These are phyloP conservation scores for Rhizopus delemar DNA, from an alignment of 371 early-diverging fungal genomes.

Conservation along the genomic window DNA sequence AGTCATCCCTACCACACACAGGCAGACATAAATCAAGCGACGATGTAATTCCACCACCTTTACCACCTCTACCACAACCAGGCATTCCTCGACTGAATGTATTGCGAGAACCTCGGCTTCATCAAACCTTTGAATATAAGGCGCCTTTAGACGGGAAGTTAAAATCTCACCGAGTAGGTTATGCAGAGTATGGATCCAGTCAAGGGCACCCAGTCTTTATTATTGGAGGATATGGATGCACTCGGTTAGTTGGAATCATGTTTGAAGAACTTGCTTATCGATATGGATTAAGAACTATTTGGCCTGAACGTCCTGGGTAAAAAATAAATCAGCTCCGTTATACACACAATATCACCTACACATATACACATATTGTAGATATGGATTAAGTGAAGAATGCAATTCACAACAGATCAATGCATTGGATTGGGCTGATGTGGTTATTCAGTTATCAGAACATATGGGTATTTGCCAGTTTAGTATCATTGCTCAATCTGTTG, in stretches of 20 bases:
- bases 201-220: conserved; percentile 44
- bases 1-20: conserved; percentile 5
- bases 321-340: neutral
- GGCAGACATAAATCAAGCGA: conserved; percentile 6
- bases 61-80: conserved; percentile 2
- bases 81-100: conserved; percentile 30
- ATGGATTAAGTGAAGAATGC: conserved; percentile 51
- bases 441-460: conserved; percentile 47
- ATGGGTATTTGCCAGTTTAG: conserved; percentile 34
- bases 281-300: conserved; percentile 41
- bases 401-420: conserved; percentile 40
- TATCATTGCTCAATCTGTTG: conserved; percentile 54
- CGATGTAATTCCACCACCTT: neutral
- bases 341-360: neutral
- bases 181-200: conserved; percentile 47
- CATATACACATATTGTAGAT: conserved; percentile 22
- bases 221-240: conserved; percentile 54
- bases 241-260: conserved; percentile 52
- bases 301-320: conserved; percentile 59
- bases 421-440: conserved; percentile 51
- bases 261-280: conserved; percentile 48
- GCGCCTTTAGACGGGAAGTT: conserved; percentile 20
- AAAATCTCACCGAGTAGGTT: conserved; percentile 42
- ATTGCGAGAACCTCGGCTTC: conserved; percentile 39
- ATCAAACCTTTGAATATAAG: conserved; percentile 45